phyloP scores from a whole-genome alignment of 345 rosid genomes.

The Barbarea vulgaris region DNA sequence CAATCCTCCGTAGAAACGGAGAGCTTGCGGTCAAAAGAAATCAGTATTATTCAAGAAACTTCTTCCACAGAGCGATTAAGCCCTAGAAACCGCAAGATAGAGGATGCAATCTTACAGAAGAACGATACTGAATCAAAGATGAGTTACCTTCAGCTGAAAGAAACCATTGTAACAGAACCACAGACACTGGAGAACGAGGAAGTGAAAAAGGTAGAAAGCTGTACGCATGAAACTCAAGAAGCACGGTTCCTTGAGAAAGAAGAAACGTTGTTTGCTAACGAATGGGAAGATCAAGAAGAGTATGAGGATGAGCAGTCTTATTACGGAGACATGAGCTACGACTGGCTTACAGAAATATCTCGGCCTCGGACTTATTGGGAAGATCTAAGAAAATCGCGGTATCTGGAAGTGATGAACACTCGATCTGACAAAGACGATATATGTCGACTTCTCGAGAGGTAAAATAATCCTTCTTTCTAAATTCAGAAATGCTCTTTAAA shows the following conservation, averaged over 20 bases:
- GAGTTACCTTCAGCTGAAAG: constrained; percentile 24
- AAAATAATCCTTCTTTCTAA: neutral
- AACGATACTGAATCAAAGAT: constrained; percentile 12
- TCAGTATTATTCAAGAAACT: neutral
- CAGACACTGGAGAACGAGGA: neutral
- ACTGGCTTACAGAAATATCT: constrained; percentile 73
- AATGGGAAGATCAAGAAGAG: constrained; percentile 44
- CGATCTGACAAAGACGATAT: constrained; percentile 62
- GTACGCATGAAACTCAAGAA: neutral
- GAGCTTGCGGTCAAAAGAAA: constrained; percentile 13
- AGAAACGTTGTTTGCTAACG: constrained; percentile 34
- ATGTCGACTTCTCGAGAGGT: constrained; percentile 77
- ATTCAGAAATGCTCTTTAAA: neutral
- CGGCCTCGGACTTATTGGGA: constrained; percentile 93
- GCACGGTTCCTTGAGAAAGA: constrained; percentile 7
- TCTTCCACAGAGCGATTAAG: constrained; percentile 6
- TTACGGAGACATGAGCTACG: constrained; percentile 43
- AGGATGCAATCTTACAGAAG: constrained; percentile 11
- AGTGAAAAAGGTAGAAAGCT: neutral
- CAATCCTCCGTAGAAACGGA: neutral
- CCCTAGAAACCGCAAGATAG: neutral
- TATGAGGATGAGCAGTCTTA: constrained; percentile 37
- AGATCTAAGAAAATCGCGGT: constrained; percentile 64
- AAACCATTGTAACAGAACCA: constrained; percentile 27
- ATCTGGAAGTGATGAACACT: constrained; percentile 60